Evolutionary conservation across 495 filamentous ascomycete species (phyloP), one percentile per base, ranked within the genome.

Genomic region (Podospora fimiseda): DNA sequence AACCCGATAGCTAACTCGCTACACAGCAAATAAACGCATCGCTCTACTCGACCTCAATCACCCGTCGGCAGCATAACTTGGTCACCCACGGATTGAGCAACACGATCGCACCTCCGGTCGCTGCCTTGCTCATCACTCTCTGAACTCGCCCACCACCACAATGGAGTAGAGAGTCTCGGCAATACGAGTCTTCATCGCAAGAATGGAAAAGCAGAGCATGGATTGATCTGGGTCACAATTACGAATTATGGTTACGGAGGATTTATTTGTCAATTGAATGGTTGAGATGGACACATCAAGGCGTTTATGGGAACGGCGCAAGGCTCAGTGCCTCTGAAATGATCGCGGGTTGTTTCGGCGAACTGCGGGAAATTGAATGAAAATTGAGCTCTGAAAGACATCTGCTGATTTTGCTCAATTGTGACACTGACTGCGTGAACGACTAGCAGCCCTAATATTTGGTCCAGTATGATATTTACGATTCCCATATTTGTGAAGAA

Each of bases 21-120:
- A 43, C 56, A 8, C 67, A 87, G 84, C 75, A 88, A 88, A 78
- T 88, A 88, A 88, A 85, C 79, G 68, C 71, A 74, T 53, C 24
- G 39, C 20, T 42, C 62, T 41, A 38, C 65, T 66, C 61, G 67
- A 68, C 65, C 67, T 58, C 65, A 64, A 62, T 46, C 61, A 65
- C 59, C 60, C 55, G 45, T 58, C 43, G 46, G 43, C 53, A 46
- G 55, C 41, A 48, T 21, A 16, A 44, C 43, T 48, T 39, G 53
- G 50, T 59, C 52, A 58, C 37, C 49, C 41, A 39, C 52, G 50
- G 43, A 57, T 36, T 58, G 58, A 60, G 53, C 54, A 41, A 41
- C 19, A 20, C 43, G 53, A 36, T 43, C 48, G 36, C 54, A 22
- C 22, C 36, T 48, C 18, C 48, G 21, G 24, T 41, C 47, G 43